These are phyloP conservation scores for Mortierella sp. DNA, from an alignment of 371 early-diverging fungal species.

Conservation along the genomic window DNA sequence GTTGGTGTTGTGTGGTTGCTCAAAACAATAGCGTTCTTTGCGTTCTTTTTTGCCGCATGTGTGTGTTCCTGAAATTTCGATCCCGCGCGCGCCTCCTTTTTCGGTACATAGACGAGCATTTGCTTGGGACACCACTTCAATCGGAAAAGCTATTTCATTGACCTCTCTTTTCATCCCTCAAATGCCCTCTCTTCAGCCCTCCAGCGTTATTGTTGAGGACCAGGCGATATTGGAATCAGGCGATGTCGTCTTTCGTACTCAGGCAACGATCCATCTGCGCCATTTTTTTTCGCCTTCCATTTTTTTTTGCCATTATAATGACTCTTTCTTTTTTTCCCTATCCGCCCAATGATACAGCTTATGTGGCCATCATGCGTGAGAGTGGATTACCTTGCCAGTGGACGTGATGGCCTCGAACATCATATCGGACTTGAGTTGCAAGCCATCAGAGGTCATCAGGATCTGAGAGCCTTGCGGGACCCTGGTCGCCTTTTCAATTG, in stretches of 20 bases:
- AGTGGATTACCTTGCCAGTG: slow-evolving; percentile 62
- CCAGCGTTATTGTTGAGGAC: background rate
- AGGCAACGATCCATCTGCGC: background rate
- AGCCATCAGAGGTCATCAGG: slow-evolving; percentile 72
- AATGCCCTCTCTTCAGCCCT: background rate
- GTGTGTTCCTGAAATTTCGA: slow-evolving; percentile 20
- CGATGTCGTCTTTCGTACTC: background rate
- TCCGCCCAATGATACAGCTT: background rate
- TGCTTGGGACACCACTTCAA: background rate
- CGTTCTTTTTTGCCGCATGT: background rate
- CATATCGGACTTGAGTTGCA: slow-evolving; percentile 67
- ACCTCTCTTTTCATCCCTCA: background rate
- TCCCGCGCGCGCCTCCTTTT: slow-evolving; percentile 10
- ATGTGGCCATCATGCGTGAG: background rate
- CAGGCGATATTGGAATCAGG: background rate
- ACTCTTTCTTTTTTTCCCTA: background rate
- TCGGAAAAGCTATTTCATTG: background rate
- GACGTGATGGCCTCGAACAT: slow-evolving; percentile 63
- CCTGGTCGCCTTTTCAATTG: slow-evolving; percentile 63
- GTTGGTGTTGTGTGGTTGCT: slow-evolving; percentile 1
- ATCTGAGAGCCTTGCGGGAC: slow-evolving; percentile 68
- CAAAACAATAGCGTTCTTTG: too few relatives aligned
- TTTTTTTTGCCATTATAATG: background rate
- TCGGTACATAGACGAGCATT: background rate
- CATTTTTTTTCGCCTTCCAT: background rate